Evolutionary conservation across 2,329 filamentous ascomycete species (phyloP).

Genomic region (Coniella lustricola): DNA sequence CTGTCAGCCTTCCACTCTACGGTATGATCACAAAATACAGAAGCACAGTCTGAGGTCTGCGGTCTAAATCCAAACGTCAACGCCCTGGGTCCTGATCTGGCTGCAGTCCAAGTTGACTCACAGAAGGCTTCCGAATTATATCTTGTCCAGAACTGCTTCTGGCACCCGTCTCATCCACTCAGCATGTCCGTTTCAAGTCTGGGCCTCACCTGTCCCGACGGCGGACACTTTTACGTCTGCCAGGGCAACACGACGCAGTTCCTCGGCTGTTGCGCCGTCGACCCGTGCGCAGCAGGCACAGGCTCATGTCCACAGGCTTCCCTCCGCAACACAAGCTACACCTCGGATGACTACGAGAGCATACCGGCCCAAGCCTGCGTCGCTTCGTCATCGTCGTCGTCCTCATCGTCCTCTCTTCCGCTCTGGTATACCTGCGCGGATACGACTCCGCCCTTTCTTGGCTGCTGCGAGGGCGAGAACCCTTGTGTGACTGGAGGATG

Average conservation of each 20-base stretch:
- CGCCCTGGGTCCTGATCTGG: too few species aligned
- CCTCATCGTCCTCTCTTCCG: not conserved
- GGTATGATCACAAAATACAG: too few species aligned
- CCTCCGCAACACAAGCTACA: constrained; percentile 25
- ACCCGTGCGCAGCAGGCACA: constrained; percentile 27
- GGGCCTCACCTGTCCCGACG: constrained; percentile 21
- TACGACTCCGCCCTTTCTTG: constrained; percentile 29
- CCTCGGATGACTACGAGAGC: constrained; percentile 18
- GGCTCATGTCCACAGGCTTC: constrained; percentile 28
- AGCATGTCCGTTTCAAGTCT: not conserved
- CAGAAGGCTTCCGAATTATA: too few species aligned
- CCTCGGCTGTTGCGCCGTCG: constrained; percentile 32
- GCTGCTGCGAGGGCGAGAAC: constrained; percentile 27
- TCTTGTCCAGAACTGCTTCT: not conserved
- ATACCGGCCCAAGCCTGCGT: constrained; percentile 29
- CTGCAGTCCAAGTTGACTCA: too few species aligned
- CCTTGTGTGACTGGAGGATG: not conserved
- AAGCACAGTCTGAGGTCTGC: too few species aligned
- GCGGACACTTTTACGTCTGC: constrained; percentile 31
- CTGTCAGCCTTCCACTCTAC: too few species aligned
- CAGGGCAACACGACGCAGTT: constrained; percentile 25
- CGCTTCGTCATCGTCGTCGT: not conserved
- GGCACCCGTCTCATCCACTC: not conserved
- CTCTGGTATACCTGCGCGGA: constrained; percentile 29
- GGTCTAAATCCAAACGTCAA: too few species aligned